These are phyloP conservation scores for Colletotrichum sp. DNA, from an alignment of 2,329 filamentous ascomycete genomes.

Conservation along the genomic window DNA sequence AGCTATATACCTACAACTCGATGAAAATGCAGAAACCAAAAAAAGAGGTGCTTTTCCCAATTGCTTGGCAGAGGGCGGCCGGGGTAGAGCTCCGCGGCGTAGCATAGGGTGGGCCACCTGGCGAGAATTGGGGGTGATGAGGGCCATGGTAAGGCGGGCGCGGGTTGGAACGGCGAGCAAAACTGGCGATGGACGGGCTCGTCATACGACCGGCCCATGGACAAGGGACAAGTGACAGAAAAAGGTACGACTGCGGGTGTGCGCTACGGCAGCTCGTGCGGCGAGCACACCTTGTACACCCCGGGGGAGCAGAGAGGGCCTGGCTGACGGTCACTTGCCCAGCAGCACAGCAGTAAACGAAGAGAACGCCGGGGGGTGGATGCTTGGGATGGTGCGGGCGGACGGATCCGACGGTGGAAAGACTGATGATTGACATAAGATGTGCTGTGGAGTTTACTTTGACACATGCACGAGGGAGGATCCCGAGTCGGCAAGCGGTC, in stretches of 20 bases:
- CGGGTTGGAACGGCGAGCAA: slow-evolving; percentile 11
- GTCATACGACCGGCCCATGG: slow-evolving; percentile 11
- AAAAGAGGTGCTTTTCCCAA: neutral
- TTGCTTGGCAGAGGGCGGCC: neutral
- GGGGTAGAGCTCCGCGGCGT: slow-evolving; percentile 2
- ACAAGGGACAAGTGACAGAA: slow-evolving; percentile 4
- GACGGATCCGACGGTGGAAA: slow-evolving; percentile 15
- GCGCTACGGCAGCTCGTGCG: neutral
- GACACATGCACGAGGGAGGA: slow-evolving; percentile 10
- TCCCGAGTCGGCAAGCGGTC: neutral
- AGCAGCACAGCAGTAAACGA: neutral
- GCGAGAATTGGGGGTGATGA: slow-evolving; percentile 2
- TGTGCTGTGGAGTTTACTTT: slow-evolving; percentile 10
- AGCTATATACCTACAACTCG: slow-evolving; percentile 12
- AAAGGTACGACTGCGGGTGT: neutral
- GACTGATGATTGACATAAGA: slow-evolving; percentile 21
- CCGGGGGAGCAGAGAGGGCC: neutral
- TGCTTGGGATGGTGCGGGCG: slow-evolving; percentile 9
- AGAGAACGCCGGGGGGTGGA: neutral
- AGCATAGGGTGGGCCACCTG: neutral
- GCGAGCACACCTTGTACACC: neutral
- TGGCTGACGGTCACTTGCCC: neutral
- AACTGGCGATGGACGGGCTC: slow-evolving; percentile 16
- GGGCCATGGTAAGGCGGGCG: neutral
- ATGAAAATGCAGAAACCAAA: neutral